Evolutionary conservation across 116 monocot species (phyloP), one percentile per base, ranked within the genome.

Genomic region (Posidonia oceanica): DNA sequence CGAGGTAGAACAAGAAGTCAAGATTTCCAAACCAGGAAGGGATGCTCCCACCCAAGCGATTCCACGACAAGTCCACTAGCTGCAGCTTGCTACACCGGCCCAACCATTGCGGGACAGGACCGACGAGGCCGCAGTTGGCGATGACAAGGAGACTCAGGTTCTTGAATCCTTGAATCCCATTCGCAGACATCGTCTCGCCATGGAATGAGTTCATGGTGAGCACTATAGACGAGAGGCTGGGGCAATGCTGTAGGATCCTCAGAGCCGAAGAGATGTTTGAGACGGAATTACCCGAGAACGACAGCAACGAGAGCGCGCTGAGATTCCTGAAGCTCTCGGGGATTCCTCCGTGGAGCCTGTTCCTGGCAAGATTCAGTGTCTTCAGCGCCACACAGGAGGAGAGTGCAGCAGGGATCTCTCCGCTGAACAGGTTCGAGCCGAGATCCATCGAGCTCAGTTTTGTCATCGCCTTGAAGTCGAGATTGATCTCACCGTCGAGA

Each of bases 61-160:
- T 94, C 94, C 94, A 94, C 2, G 94, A 94, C 51, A 94, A 69
- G 72, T 94, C 94, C 67, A 94, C 48, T 0, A 94, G 82, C 67
- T 84, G 80, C 67, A 94, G 68, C 53, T 76, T 80, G 36, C 63
- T 58, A 12, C 79, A 88, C 12, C 66, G 57, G 13, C 51, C 39
- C 51, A 94, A 29, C 94, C 90, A 94, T 10, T n/a, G 15, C 0
- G 94, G 90, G 29, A 94, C 59, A 0, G 71, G 58, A 39, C 94
- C 94, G 2, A 36, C 58, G 54, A 94, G 87, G 17, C 75, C 76
- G 54, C 94, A 87, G 66, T 77, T 82, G 23, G 94, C 74, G 16
- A 90, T 75, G 3, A 76, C 83, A 38, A 94, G 78, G 59, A 90
- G 76, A 52, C 77, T 72, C 1, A 94, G 41, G 10, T 77, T 88